Percentiles rank a stretch among this genome's conserved stretches.
Conservation (phyloP, 768 basidiomycete species). For the Serendipita sp. region DNA sequence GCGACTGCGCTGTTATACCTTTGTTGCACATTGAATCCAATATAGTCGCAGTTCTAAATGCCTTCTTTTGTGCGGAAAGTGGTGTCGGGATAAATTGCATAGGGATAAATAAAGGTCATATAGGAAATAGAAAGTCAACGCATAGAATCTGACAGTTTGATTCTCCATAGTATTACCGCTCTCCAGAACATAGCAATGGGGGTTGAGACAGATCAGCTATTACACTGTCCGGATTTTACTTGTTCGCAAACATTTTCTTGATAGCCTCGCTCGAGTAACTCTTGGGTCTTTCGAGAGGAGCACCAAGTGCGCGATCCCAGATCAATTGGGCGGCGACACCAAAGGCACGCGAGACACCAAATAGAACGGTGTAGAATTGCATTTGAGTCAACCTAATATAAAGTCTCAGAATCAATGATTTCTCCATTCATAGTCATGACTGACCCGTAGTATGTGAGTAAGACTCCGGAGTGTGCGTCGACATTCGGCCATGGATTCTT, state of each 20-base stretch:
- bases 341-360: conserved; percentile 90
- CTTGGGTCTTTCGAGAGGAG: conserved; percentile 83
- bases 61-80: no score
- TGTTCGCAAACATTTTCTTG: conserved; percentile 58
- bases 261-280: conserved; percentile 74
- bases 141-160: no score
- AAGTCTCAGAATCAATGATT: background rate
- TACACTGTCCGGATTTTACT: conserved; percentile 13
- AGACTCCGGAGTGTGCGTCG: conserved; percentile 87
- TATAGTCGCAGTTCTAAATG: no score
- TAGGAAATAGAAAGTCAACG: no score
- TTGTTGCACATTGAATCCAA: no score
- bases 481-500: conserved; percentile 97
- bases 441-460: conserved; percentile 60
- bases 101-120: no score
- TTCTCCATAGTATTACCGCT: no score
- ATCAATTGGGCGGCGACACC: conserved; percentile 80
- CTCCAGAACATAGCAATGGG: no score
- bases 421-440: background rate
- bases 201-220: no score
- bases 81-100: no score
- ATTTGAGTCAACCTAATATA: conserved; percentile 53
- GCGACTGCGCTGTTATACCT: no score
- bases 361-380: conserved; percentile 94
- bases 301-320: conserved; percentile 86